A percentile compares a stretch with the other conserved stretches of the same genome.
Evolutionary conservation across 2,329 filamentous ascomycete species (phyloP).

Genomic region (Aspergillus fischeri): DNA sequence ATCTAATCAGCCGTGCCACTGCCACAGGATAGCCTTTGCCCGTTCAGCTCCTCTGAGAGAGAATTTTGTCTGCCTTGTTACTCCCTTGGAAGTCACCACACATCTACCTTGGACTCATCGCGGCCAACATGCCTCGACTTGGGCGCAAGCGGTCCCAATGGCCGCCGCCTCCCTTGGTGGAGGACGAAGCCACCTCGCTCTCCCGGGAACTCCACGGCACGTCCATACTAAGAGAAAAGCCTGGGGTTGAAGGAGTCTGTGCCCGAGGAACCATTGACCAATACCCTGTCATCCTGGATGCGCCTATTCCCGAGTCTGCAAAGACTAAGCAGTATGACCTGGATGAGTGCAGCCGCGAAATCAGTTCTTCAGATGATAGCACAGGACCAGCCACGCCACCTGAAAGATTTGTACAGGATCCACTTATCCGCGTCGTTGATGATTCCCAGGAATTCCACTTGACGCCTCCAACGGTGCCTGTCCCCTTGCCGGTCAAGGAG

Average conservation of each 20-base stretch:
- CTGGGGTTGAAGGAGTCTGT: slow-evolving; percentile 30
- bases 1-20: slow-evolving; percentile 16
- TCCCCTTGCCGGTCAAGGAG: slow-evolving; percentile 1
- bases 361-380: slow-evolving; percentile 26
- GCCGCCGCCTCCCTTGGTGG: slow-evolving; percentile 43
- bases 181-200: slow-evolving; percentile 42
- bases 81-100: slow-evolving; percentile 1
- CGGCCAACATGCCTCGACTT: slow-evolving; percentile 20
- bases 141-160: slow-evolving; percentile 29
- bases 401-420: slow-evolving; percentile 15
- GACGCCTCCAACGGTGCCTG: background rate
- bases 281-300: slow-evolving; percentile 39
- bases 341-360: slow-evolving; percentile 15
- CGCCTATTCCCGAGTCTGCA: slow-evolving; percentile 14
- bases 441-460: slow-evolving; percentile 3
- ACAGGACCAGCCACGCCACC: slow-evolving; percentile 25
- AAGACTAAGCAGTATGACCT: slow-evolving; percentile 3
- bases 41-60: slow-evolving; percentile 6
- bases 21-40: slow-evolving; percentile 18
- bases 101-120: slow-evolving; percentile 6
- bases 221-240: slow-evolving; percentile 26
- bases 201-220: slow-evolving; percentile 37
- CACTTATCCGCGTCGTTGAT: slow-evolving; percentile 4
- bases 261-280: slow-evolving; percentile 42
- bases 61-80: slow-evolving; percentile 5